These are phyloP conservation scores for Parasarocladium wereldwijsianum DNA, from an alignment of 2,329 filamentous ascomycete genomes.

Conservation along the genomic window DNA sequence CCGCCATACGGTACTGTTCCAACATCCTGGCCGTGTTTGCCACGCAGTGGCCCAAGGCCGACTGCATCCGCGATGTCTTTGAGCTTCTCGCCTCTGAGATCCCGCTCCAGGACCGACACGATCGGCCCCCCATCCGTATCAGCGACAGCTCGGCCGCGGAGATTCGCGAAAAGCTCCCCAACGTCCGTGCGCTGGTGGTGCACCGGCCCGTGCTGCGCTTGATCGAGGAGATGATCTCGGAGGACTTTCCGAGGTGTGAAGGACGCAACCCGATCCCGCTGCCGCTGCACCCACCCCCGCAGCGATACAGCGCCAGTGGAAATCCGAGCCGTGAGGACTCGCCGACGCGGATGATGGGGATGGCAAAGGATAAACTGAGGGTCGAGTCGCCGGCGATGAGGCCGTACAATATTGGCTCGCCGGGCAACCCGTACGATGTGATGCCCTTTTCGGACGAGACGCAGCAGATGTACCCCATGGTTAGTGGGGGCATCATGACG, in stretches of 20 bases:
- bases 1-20: constrained; percentile 19
- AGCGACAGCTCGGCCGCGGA: constrained; percentile 3
- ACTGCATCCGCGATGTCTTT: constrained; percentile 19
- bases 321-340: no score
- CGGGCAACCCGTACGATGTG: no score
- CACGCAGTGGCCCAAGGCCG: constrained; percentile 19
- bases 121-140: constrained; percentile 5
- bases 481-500: no score
- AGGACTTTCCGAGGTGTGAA: constrained; percentile 6
- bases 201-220: constrained; percentile 6
- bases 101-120: constrained; percentile 6
- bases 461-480: no score
- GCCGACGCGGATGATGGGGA: no score
- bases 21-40: constrained; percentile 20
- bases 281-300: neutral
- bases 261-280: constrained; percentile 2
- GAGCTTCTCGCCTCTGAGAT: constrained; percentile 16
- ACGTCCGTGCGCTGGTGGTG: constrained; percentile 6
- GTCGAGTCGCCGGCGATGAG: no score
- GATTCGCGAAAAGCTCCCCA: constrained; percentile 7
- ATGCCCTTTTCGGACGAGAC: no score
- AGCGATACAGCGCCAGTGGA: no score
- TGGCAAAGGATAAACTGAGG: no score
- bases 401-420: no score
- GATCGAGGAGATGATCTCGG: constrained; percentile 7